phyloP scores from a whole-genome alignment of 1,139 yeast genomes.

The Taiozyma sp. region DNA sequence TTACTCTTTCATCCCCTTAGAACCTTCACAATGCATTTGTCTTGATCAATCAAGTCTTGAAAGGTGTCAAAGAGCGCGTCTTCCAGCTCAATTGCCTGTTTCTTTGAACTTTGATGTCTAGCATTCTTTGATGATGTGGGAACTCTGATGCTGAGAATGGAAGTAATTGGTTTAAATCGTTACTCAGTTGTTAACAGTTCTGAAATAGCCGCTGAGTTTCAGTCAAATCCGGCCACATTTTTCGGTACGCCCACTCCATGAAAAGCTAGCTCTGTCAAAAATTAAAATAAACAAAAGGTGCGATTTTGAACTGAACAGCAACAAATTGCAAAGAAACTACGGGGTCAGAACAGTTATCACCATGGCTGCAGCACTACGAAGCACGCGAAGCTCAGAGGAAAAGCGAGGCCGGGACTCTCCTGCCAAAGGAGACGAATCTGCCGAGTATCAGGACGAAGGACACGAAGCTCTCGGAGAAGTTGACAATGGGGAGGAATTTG shows the following conservation, averaged over 20 bases:
- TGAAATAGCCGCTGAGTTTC: too few relatives aligned
- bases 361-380: slow-evolving; percentile 15
- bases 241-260: not conserved
- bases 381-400: slow-evolving; percentile 14
- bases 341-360: not conserved
- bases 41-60: slow-evolving; percentile 6
- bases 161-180: too few relatives aligned
- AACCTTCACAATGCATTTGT: slow-evolving; percentile 8
- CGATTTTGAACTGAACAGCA: not conserved
- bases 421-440: not conserved
- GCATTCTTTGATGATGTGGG: too few relatives aligned
- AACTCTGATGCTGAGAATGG: too few relatives aligned
- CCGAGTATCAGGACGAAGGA: slow-evolving; percentile 3
- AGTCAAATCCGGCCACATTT: not conserved
- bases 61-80: slow-evolving; percentile 7
- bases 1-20: slow-evolving; percentile 4
- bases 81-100: slow-evolving; percentile 11
- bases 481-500: slow-evolving; percentile 14
- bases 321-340: not conserved
- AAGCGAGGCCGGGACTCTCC: not conserved
- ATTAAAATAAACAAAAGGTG: not conserved
- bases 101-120: not conserved
- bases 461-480: slow-evolving; percentile 14
- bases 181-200: too few relatives aligned
- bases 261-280: not conserved